phyloP scores from a whole-genome alignment of 1,139 yeast species.

The Geotrichum carabidarum region DNA sequence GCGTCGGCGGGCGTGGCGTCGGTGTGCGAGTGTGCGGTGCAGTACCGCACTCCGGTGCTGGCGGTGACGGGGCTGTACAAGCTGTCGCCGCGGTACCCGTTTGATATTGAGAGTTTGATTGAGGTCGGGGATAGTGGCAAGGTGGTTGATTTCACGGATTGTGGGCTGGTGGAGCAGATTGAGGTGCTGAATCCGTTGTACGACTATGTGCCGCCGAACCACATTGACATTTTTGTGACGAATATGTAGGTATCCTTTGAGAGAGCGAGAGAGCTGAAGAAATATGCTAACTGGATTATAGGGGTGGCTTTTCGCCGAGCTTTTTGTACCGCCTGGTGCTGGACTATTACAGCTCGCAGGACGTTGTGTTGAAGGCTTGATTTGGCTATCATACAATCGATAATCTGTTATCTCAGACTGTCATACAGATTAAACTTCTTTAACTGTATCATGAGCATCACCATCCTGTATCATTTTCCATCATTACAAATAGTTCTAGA shows the following conservation, averaged over 20 bases:
- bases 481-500: neutral
- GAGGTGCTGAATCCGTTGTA: constrained; percentile 88
- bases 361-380: constrained; percentile 42
- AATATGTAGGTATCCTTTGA: constrained; percentile 48
- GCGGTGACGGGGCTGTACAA: constrained; percentile 93
- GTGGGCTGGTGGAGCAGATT: constrained; percentile 56
- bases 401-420: no score
- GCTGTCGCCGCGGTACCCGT: constrained; percentile 89
- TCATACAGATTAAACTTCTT: no score
- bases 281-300: constrained; percentile 20
- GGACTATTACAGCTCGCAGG: constrained; percentile 88
- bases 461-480: neutral
- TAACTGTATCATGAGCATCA: neutral
- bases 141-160: constrained; percentile 67
- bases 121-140: constrained; percentile 93
- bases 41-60: constrained; percentile 89
- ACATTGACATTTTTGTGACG: constrained; percentile 88
- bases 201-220: constrained; percentile 90
- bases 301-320: constrained; percentile 94
- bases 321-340: constrained; percentile 91
- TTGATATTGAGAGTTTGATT: constrained; percentile 77
- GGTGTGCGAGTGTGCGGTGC: constrained; percentile 94
- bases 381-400: neutral
- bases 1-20: constrained; percentile 87
- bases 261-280: neutral